A percentile compares a stretch with the other conserved stretches of the same genome.
These are phyloP conservation scores for Cladophialophora chaetospira DNA, from an alignment of 2,329 filamentous ascomycete species.

Conservation along the genomic window DNA sequence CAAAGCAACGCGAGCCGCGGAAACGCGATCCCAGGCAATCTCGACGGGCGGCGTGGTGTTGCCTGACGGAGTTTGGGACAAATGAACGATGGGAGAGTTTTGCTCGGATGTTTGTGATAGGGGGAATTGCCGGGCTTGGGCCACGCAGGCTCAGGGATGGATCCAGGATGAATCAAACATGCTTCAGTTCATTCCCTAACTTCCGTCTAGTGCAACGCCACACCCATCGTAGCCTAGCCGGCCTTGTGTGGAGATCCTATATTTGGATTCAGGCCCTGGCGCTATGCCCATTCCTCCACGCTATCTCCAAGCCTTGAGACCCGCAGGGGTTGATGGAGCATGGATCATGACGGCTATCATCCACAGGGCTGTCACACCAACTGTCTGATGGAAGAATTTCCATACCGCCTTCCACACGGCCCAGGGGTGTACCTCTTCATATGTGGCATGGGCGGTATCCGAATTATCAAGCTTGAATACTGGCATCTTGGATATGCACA, in stretches of 20 bases:
- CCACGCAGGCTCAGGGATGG: constrained; percentile 8
- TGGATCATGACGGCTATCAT: constrained; percentile 1
- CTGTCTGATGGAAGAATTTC: constrained; percentile 20
- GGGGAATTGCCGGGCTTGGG: constrained; percentile 11
- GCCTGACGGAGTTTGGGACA: constrained; percentile 26
- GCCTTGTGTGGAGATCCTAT: constrained; percentile 15
- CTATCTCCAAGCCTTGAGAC: constrained; percentile 17
- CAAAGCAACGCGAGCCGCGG: constrained; percentile 10
- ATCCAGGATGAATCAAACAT: constrained; percentile 24
- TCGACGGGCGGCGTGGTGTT: constrained; percentile 15
- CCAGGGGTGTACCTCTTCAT: background rate
- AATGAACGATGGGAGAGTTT: constrained; percentile 20
- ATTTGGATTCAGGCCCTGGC: constrained; percentile 24
- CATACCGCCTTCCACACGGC: constrained; percentile 22
- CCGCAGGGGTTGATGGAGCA: background rate
- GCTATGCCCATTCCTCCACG: constrained; percentile 11
- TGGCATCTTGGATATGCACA: background rate
- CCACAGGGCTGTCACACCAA: constrained; percentile 21
- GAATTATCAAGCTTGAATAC: background rate
- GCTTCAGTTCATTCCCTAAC: constrained; percentile 17
- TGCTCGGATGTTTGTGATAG: constrained; percentile 12
- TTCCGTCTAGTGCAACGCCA: constrained; percentile 24
- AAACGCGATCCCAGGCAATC: constrained; percentile 17
- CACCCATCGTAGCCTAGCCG: constrained; percentile 15
- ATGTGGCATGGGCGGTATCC: background rate